Percentiles rank a stretch among this genome's conserved stretches.
phyloP scores from a whole-genome alignment of 2,329 filamentous ascomycete genomes.

The Hypoxylon sp. region DNA sequence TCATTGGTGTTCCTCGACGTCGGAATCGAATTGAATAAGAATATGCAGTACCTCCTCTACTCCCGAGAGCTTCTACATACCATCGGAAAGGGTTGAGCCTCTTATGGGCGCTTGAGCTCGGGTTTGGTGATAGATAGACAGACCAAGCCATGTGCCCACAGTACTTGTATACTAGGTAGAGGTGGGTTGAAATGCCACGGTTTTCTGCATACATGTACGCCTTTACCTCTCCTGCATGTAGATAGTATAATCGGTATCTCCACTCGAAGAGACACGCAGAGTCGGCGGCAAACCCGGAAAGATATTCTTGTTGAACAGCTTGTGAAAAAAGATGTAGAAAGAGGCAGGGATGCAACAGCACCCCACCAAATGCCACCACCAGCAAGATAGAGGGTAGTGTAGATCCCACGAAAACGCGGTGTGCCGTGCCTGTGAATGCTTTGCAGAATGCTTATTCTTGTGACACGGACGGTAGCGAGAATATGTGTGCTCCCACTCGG shows the following conservation, averaged over 20 bases:
- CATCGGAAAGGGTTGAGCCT: not conserved
- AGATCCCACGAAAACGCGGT: slow-evolving; percentile 45
- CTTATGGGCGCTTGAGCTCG: not conserved
- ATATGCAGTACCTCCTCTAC: slow-evolving; percentile 1
- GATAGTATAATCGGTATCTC: slow-evolving; percentile 21
- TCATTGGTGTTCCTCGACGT: slow-evolving; percentile 34
- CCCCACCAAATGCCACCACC: slow-evolving; percentile 34
- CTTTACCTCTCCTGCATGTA: slow-evolving; percentile 26
- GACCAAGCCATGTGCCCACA: not conserved
- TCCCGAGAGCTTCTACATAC: not conserved
- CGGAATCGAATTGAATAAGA: slow-evolving; percentile 18
- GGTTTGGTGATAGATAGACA: not conserved
- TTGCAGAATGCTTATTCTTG: slow-evolving; percentile 27
- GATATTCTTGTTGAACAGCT: slow-evolving; percentile 15
- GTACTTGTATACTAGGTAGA: not conserved
- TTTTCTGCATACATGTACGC: slow-evolving; percentile 12
- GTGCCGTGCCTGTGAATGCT: slow-evolving; percentile 36
- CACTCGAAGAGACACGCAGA: slow-evolving; percentile 6
- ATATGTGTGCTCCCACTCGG: not conserved
- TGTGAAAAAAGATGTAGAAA: slow-evolving; percentile 19
- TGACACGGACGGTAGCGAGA: slow-evolving; percentile 16
- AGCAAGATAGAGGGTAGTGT: slow-evolving; percentile 29
- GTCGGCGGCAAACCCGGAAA: slow-evolving; percentile 35
- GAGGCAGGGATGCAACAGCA: slow-evolving; percentile 20
- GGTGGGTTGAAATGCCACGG: slow-evolving; percentile 12